Evolutionary conservation across 768 basidiomycete species (phyloP), one percentile per base, ranked within the genome.

Genomic region (Cystoderma amianthinum): DNA sequence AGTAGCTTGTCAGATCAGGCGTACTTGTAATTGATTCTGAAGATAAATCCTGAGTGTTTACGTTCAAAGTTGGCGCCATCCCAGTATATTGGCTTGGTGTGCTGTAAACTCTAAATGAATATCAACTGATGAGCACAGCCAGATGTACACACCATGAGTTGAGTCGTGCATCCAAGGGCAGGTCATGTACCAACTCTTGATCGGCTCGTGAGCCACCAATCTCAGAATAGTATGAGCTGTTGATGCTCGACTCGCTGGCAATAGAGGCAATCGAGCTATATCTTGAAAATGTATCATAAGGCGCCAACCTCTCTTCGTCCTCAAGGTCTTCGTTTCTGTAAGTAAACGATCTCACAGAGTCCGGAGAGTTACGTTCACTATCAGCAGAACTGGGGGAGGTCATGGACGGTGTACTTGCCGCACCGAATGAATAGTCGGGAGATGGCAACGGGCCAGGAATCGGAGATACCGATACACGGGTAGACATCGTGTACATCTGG

Each of bases 391-490:
- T 64, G 10, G 72, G 68, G 12, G 78, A 76, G 13, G 66, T 56
- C 48, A 72, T 66, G 2, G 74, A 66, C 0, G 73, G 65, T 2
- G 71, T 71, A 38, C 64, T 74, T 20, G 80, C 74, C 7, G 71
- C 69, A 44, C 80, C 80, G 48, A 83, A 83, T 35, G 76, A 76
- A 63, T 78, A 82, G 42, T 71, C 72, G 30, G 78, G 78, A 3
- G 69, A 67, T 2, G 80, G 80, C 13, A 82, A 64, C 3, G 80
- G 80, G 2, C 80, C 80, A 6, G 78, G 61, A 45, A 77, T 57
- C 43, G 65, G 66, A 34, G 69, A 57, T 7, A 62, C 57, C 23
- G 73, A 50, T 9, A 65, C 51, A 25, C 80, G 72, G 5, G 74
- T 64, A 20, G 71, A 63, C 42, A 76, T 54, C 4, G 73, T 58